These are phyloP conservation scores for Debaryomycetaceae sp. DNA, from an alignment of 1,139 yeast genomes.

Conservation along the genomic window DNA sequence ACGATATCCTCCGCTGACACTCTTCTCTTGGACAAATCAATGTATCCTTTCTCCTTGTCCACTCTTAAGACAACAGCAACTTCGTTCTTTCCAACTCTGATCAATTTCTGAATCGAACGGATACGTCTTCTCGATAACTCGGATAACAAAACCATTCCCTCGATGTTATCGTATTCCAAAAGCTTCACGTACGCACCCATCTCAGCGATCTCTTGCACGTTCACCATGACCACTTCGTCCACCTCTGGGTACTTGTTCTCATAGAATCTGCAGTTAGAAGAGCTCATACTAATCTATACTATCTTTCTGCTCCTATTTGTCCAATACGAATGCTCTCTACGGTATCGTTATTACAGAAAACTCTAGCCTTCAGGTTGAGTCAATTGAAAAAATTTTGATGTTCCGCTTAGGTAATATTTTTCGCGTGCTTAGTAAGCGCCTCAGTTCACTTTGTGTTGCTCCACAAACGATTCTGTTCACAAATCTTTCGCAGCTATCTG, in stretches of 20 bases:
- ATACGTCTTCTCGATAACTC: conserved; percentile 98
- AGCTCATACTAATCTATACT: conserved; percentile 50
- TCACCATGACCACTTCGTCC: conserved; percentile 98
- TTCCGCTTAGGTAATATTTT: neutral
- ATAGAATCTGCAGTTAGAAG: conserved; percentile 92
- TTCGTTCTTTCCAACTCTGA: conserved; percentile 97
- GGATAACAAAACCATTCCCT: conserved; percentile 95
- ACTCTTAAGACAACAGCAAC: conserved; percentile 99
- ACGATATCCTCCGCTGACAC: conserved; percentile 97
- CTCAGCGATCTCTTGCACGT: conserved; percentile 96
- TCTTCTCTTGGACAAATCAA: conserved; percentile 95
- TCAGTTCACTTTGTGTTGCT: neutral
- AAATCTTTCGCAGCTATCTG: neutral
- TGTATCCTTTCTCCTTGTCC: conserved; percentile 97
- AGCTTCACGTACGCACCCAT: conserved; percentile 97
- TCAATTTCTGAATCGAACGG: conserved; percentile 93
- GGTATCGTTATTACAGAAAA: neutral
- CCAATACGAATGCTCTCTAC: neutral
- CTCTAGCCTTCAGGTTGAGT: no score
- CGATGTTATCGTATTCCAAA: conserved; percentile 94
- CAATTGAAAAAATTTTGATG: neutral
- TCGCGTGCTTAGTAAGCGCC: neutral
- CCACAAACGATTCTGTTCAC: neutral
- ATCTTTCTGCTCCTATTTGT: neutral
- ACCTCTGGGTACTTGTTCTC: conserved; percentile 99